Conservation (phyloP, 2,329 filamentous ascomycete genomes). For the Apiospora phragmitis region DNA sequence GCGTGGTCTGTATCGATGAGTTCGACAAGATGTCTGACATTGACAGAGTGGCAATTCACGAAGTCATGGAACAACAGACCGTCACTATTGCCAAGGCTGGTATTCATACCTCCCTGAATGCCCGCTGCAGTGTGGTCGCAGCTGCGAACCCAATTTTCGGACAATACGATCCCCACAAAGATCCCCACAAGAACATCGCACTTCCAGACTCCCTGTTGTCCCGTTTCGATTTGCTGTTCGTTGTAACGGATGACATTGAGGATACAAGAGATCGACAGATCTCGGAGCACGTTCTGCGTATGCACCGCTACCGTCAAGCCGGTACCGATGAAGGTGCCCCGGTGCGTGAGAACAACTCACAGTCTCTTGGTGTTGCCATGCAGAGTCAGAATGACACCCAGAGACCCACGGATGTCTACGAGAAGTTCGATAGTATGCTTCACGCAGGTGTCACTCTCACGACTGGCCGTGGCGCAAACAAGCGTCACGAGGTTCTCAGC, state of each 20-base stretch:
- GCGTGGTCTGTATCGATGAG: constrained; percentile 98
- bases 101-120: constrained; percentile 96
- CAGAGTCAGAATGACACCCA: constrained; percentile 75
- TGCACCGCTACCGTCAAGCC: constrained; percentile 93
- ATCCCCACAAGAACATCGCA: constrained; percentile 97
- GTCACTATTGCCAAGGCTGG: constrained; percentile 98
- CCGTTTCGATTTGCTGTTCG: constrained; percentile 96
- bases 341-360: constrained; percentile 82
- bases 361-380: constrained; percentile 84
- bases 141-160: constrained; percentile 97
- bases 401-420: constrained; percentile 82
- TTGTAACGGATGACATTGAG: constrained; percentile 97
- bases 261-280: constrained; percentile 87
- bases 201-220: constrained; percentile 94
- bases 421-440: constrained; percentile 95
- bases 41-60: constrained; percentile 96
- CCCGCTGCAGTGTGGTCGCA: constrained; percentile 92
- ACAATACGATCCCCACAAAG: constrained; percentile 97
- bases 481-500: constrained; percentile 84
- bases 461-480: constrained; percentile 70
- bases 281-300: constrained; percentile 94
- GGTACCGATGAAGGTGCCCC: constrained; percentile 93
- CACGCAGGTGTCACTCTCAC: constrained; percentile 85
- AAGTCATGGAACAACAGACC: constrained; percentile 99
- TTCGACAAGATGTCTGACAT: constrained; percentile 99